phyloP scores from a whole-genome alignment of 768 basidiomycete species.

The Boletellus ananiceps region DNA sequence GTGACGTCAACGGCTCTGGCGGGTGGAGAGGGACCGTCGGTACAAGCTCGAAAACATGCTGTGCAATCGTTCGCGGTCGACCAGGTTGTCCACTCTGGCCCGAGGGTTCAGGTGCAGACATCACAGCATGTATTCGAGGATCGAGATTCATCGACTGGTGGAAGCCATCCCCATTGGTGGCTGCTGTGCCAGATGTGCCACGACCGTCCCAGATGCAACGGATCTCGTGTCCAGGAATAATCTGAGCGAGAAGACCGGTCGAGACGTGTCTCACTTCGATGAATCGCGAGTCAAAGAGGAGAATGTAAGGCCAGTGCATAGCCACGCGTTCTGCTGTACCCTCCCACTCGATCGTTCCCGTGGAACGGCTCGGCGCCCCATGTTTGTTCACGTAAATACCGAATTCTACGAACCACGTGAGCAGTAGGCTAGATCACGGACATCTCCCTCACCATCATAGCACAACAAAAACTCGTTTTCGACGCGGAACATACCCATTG shows the following conservation, averaged over 20 bases:
- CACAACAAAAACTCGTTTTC: constrained; percentile 88
- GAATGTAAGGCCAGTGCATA: constrained; percentile 82
- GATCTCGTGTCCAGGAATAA: constrained; percentile 76
- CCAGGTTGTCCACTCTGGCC: constrained; percentile 36
- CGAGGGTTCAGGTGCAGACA: constrained; percentile 50
- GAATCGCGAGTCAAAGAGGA: constrained; percentile 85
- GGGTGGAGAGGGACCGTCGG: constrained; percentile 36
- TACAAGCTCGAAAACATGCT: constrained; percentile 75
- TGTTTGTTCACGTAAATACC: constrained; percentile 90
- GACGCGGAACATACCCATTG: constrained; percentile 86
- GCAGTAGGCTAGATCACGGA: background rate
- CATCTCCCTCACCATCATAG: constrained; percentile 65
- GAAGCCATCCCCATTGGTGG: constrained; percentile 31
- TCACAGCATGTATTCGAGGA: constrained; percentile 82
- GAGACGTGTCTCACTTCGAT: constrained; percentile 86
- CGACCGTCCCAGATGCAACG: constrained; percentile 91
- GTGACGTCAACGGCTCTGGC: constrained; percentile 48
- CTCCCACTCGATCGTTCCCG: constrained; percentile 89
- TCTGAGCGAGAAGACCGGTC: constrained; percentile 75
- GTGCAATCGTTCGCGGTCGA: constrained; percentile 50
- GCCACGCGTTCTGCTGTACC: constrained; percentile 86
- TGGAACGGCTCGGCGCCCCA: constrained; percentile 73
- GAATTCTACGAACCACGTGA: constrained; percentile 53
- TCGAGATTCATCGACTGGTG: constrained; percentile 56
- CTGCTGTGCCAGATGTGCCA: constrained; percentile 29